A percentile compares a stretch with the other conserved stretches of the same genome.
Conservation (phyloP, 495 filamentous ascomycete species). For the Zalerion maritima region DNA sequence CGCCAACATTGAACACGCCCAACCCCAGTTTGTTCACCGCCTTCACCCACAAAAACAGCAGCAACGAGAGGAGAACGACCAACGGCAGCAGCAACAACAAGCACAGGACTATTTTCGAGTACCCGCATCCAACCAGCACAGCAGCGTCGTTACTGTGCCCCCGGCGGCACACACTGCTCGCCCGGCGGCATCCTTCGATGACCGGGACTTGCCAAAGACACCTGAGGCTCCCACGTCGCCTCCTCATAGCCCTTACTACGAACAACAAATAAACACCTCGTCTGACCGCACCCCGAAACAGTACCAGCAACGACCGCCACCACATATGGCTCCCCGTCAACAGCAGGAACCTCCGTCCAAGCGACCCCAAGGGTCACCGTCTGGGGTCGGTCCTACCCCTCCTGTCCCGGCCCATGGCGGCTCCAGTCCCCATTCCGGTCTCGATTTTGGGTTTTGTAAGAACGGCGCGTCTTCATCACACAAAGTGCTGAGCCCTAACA, state of each 20-base stretch:
- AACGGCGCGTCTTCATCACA: neutral
- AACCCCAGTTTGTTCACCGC: too few relatives aligned
- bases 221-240: slow-evolving; percentile 23
- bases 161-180: too few relatives aligned
- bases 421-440: slow-evolving; percentile 1
- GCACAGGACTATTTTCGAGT: slow-evolving; percentile 6
- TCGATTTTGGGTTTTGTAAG: slow-evolving; percentile 1
- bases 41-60: too few relatives aligned
- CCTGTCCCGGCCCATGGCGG: too few relatives aligned
- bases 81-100: slow-evolving; percentile 2
- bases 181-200: too few relatives aligned
- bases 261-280: slow-evolving; percentile 9
- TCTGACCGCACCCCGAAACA: too few relatives aligned
- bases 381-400: too few relatives aligned
- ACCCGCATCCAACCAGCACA: too few relatives aligned
- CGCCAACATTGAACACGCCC: slow-evolving; percentile 25
- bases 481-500: slow-evolving; percentile 5
- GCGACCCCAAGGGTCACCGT: too few relatives aligned
- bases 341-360: slow-evolving; percentile 2
- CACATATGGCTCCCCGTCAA: too few relatives aligned
- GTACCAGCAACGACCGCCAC: too few relatives aligned
- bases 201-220: slow-evolving; percentile 19
- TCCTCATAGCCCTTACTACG: slow-evolving; percentile 8
- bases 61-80: slow-evolving; percentile 12
- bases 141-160: too few relatives aligned